These are phyloP conservation scores for Metschnikowia gruessii DNA, from an alignment of 805 yeast species.

Conservation along the genomic window DNA sequence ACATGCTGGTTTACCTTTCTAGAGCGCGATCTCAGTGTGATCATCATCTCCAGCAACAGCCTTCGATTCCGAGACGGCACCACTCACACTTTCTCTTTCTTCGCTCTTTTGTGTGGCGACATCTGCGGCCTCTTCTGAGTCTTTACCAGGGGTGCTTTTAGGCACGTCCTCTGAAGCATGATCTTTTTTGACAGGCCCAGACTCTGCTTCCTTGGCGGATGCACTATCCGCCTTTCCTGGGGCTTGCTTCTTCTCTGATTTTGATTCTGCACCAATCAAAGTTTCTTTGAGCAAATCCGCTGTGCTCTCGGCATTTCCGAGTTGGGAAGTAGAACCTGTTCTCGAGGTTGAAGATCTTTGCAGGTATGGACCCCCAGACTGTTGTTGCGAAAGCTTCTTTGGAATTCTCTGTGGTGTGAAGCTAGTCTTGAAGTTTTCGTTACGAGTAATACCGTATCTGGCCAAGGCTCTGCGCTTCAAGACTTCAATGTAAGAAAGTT, in stretches of 20 bases:
- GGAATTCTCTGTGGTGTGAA: constrained; percentile 34
- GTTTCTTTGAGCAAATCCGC: constrained; percentile 42
- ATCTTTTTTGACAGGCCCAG: neutral
- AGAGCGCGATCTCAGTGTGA: constrained; percentile 10
- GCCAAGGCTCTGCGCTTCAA: constrained; percentile 42
- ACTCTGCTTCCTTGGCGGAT: neutral
- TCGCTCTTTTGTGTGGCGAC: neutral
- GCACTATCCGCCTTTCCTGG: constrained; percentile 2
- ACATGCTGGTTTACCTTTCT: neutral
- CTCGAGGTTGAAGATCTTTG: constrained; percentile 6
- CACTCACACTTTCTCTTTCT: neutral
- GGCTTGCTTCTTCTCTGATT: constrained; percentile 1
- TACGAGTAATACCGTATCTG: constrained; percentile 36
- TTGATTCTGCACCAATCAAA: constrained; percentile 32
- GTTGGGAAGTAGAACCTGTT: constrained; percentile 9
- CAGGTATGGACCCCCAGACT: neutral
- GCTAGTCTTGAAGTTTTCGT: constrained; percentile 35
- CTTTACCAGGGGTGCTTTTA: neutral
- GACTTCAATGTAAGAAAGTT: constrained; percentile 40
- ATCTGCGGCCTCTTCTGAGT: neutral
- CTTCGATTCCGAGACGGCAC: neutral
- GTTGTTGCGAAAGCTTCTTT: constrained; percentile 4
- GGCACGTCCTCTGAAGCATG: neutral
- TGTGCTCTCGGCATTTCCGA: constrained; percentile 27
- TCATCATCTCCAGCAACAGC: constrained; percentile 1